A percentile compares a stretch with the other conserved stretches of the same genome.
phyloP scores from a whole-genome alignment of 306 rosid species.

The Malus sylvestris region DNA sequence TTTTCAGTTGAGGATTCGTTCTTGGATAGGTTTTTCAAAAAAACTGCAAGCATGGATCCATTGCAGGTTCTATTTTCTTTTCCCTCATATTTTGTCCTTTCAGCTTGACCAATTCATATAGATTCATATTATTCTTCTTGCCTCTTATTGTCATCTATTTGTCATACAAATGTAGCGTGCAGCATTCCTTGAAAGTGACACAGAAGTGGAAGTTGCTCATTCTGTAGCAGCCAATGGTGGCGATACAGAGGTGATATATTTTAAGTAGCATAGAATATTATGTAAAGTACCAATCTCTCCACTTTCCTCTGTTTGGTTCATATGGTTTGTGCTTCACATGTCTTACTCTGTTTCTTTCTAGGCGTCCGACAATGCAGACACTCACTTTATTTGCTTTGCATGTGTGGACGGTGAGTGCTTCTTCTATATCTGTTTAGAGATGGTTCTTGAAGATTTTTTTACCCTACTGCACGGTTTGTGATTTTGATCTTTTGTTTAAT shows the following conservation, averaged over 20 bases:
- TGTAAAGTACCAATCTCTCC: background rate
- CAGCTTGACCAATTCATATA: background rate
- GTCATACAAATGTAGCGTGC: conserved; percentile 53
- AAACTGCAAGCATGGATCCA: conserved; percentile 75
- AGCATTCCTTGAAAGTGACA: conserved; percentile 69
- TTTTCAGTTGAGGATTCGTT: conserved; percentile 71
- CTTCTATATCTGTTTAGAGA: background rate
- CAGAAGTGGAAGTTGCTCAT: conserved; percentile 92
- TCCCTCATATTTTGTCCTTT: background rate
- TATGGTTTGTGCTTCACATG: background rate
- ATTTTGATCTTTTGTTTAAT: background rate
- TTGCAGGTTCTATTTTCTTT: conserved; percentile 46
- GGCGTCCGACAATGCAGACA: conserved; percentile 59
- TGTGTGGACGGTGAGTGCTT: conserved; percentile 59
- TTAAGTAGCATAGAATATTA: background rate
- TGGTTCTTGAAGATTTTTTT: background rate
- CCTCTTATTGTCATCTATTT: conserved; percentile 6
- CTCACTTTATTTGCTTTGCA: conserved; percentile 84
- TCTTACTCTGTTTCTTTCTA: conserved; percentile 21
- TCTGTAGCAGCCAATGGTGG: conserved; percentile 86
- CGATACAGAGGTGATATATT: conserved; percentile 59
- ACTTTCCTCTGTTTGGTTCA: background rate
- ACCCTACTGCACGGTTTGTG: background rate
- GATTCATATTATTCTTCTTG: background rate
- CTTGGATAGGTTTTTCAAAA: conserved; percentile 70